Conservation (phyloP, 352 stramenopile genomes). For the Peronospora destructor region DNA sequence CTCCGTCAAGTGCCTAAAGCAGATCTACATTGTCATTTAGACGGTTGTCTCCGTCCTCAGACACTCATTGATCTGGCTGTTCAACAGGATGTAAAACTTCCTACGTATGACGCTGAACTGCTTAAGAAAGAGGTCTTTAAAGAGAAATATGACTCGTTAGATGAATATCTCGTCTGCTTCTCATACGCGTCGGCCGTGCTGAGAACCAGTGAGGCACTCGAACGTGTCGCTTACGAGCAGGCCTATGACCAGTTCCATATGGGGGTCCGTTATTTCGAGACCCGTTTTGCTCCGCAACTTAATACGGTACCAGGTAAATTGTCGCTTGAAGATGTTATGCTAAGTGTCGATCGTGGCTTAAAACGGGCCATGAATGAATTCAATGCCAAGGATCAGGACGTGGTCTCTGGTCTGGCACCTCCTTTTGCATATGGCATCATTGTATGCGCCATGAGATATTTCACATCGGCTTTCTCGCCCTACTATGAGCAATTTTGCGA, state of each 20-base stretch:
- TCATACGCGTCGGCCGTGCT: constrained; percentile 66
- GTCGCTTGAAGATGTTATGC: constrained; percentile 67
- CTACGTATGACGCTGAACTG: constrained; percentile 62
- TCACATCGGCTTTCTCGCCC: constrained; percentile 66
- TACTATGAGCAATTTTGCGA: constrained; percentile 85
- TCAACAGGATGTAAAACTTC: constrained; percentile 58
- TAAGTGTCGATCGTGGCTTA: constrained; percentile 54
- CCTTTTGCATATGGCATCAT: constrained; percentile 83
- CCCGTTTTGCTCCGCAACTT: constrained; percentile 80
- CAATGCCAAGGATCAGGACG: constrained; percentile 49
- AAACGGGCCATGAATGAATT: constrained; percentile 58
- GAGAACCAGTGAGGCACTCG: constrained; percentile 47
- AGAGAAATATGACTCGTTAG: constrained; percentile 67
- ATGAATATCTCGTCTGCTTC: constrained; percentile 85
- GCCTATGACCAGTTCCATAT: constrained; percentile 67
- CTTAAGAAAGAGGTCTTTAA: constrained; percentile 69
- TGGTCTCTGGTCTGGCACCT: constrained; percentile 45
- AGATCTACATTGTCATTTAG: constrained; percentile 84
- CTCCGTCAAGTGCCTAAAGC: constrained; percentile 67
- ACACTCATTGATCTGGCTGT: constrained; percentile 82
- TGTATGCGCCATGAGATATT: constrained; percentile 86
- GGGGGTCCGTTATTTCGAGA: constrained; percentile 83
- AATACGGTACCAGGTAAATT: constrained; percentile 54
- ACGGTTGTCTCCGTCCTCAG: constrained; percentile 70
- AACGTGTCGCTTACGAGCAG: constrained; percentile 84